These are phyloP conservation scores for Inonotus obliquus DNA, from an alignment of 1,284 basidiomycete genomes.

Conservation along the genomic window DNA sequence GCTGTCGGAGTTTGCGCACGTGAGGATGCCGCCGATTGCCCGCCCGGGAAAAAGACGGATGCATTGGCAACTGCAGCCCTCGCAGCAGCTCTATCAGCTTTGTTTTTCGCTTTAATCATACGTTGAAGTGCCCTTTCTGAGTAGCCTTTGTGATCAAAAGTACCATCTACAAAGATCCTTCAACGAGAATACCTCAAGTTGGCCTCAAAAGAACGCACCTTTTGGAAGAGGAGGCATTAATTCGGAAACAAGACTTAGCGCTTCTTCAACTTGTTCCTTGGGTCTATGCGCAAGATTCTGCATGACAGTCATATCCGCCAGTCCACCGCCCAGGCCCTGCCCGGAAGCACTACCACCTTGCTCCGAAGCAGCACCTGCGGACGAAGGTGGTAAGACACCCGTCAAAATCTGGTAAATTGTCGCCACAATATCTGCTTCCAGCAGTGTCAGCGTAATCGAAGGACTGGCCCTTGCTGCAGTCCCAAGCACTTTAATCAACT, in stretches of 20 bases:
- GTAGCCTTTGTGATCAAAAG: constrained; percentile 89
- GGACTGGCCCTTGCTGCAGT: constrained; percentile 84
- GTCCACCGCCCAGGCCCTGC: constrained; percentile 77
- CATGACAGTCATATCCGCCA: constrained; percentile 96
- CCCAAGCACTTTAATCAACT: constrained; percentile 82
- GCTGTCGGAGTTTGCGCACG: constrained; percentile 17
- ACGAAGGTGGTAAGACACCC: constrained; percentile 74
- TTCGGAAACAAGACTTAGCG: constrained; percentile 82
- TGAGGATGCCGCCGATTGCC: constrained; percentile 25
- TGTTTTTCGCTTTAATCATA: constrained; percentile 72
- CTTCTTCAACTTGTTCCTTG: constrained; percentile 95
- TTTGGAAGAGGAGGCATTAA: constrained; percentile 87
- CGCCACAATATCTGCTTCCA: constrained; percentile 88
- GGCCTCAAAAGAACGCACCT: constrained; percentile 43
- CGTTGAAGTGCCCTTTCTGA: constrained; percentile 79
- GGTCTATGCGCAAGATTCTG: constrained; percentile 94
- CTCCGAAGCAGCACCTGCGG: constrained; percentile 47
- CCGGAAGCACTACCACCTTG: constrained; percentile 58
- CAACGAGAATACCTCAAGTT: constrained; percentile 14
- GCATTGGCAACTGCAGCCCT: constrained; percentile 42
- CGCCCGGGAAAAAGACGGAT: constrained; percentile 30
- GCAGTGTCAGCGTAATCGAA: constrained; percentile 76
- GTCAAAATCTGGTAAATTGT: constrained; percentile 92
- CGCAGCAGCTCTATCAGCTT: constrained; percentile 68
- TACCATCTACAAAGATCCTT: constrained; percentile 58